Evolutionary conservation across 148 eudicot genomes (phyloP), one percentile per base, ranked within the genome.

Genomic region (Fagopyrum tataricum): DNA sequence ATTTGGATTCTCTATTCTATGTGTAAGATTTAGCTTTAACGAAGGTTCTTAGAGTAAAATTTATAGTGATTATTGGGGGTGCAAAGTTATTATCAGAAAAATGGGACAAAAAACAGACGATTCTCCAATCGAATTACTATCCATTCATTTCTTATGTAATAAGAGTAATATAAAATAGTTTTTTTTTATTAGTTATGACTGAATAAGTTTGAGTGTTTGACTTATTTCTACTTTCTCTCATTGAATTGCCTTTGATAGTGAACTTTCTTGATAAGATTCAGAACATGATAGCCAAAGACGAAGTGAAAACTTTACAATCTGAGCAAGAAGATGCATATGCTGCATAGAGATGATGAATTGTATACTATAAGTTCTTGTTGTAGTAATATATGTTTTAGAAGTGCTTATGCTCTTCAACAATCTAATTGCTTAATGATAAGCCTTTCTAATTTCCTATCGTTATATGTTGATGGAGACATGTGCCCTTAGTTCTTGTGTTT

Each of bases 181-280:
- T 14, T 15, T 24, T 51, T 6, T 4, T 51, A n/a, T n/a, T n/a
- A n/a, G n/a, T 13, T 1, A 51, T 51, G 55, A 1, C 6, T 55
- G 24, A 20, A n/a, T 20, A 20, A n/a, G 61, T 18, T 18, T 1
- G 61, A 55, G 21, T 55, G n/a, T n/a, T n/a, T n/a, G n/a, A n/a
- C 24, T 55, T 55, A 18, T 15, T 5, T n/a, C n/a, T 12, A 49
- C 53, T 49, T 5, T 49, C n/a, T 49, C n/a, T 1, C 15, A 70
- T 87, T 66, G 59, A 88, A 18, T 53, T 85, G 67, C 80, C 85
- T 39, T 81, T 70, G 73, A 87, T 92, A 89, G 73, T 76, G 21
- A 82, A 73, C 70, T 90, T 92, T 52, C 67, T 90, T 62, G 96
- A 90, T 78, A 82, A 74, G 86, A 79, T 88, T 79, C 91, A 83